Conservation (phyloP, 1,284 basidiomycete species). For the Tylopilus sp. region DNA sequence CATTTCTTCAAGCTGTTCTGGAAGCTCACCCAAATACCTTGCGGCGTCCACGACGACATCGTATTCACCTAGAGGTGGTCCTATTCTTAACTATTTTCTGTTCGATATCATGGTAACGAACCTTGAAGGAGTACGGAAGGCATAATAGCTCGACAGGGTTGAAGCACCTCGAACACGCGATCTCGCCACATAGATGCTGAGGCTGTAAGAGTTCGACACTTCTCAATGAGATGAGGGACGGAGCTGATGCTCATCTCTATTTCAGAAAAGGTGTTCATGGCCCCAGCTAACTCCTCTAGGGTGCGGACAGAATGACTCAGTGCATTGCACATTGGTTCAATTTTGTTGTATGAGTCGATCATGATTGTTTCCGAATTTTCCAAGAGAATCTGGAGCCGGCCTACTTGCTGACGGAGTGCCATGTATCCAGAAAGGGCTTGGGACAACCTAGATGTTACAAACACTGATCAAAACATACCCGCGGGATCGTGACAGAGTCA, state of each 20-base stretch:
- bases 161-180: conserved; percentile 36
- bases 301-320: conserved; percentile 41
- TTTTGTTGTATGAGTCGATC: conserved; percentile 25
- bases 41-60: conserved; percentile 31
- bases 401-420: conserved; percentile 25
- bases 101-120: conserved; percentile 23
- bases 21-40: conserved; percentile 32
- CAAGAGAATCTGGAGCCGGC: conserved; percentile 33
- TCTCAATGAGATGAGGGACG: conserved; percentile 42
- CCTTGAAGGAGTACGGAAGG: conserved; percentile 45
- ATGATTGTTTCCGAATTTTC: conserved; percentile 33
- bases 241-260: conserved; percentile 40
- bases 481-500: not conserved
- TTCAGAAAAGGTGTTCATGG: conserved; percentile 44
- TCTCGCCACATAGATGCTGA: conserved; percentile 34
- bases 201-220: conserved; percentile 32
- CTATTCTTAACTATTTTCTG: not conserved
- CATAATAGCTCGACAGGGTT: conserved; percentile 32
- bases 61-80: conserved; percentile 35
- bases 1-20: conserved; percentile 39
- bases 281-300: conserved; percentile 51
- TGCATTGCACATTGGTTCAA: conserved; percentile 40
- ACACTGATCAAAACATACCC: conserved; percentile 7
- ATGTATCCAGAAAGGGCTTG: conserved; percentile 32
- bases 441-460: conserved; percentile 48